Conservation (phyloP, 2,329 filamentous ascomycete genomes). For the Fusarium zealandicum region DNA sequence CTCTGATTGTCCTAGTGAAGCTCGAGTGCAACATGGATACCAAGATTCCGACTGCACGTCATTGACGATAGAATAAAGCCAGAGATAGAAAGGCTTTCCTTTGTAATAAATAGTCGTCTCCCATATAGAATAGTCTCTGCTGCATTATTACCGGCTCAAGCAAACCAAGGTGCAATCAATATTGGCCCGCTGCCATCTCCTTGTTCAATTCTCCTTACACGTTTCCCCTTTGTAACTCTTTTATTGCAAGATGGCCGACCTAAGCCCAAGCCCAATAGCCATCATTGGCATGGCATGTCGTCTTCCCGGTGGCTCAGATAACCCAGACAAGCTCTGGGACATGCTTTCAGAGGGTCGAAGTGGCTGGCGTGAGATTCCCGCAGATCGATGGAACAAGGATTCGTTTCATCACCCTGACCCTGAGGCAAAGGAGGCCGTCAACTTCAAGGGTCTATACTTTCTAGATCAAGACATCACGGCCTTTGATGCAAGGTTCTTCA, state of each 20-base stretch:
- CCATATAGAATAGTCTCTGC: neutral
- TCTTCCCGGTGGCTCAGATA: constrained; percentile 38
- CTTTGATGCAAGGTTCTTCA: constrained; percentile 44
- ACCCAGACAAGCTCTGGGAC: constrained; percentile 41
- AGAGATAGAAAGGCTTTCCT: neutral
- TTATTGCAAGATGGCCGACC: constrained; percentile 7
- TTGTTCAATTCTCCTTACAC: neutral
- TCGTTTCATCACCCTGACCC: constrained; percentile 35
- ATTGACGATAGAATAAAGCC: neutral
- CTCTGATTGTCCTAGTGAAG: neutral
- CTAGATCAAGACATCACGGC: constrained; percentile 18
- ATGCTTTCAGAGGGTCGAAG: constrained; percentile 35
- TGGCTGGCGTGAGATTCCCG: constrained; percentile 33
- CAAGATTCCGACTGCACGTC: neutral
- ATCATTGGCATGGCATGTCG: constrained; percentile 43
- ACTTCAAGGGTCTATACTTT: constrained; percentile 23
- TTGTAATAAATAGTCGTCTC: constrained; percentile 15
- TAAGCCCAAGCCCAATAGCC: constrained; percentile 35
- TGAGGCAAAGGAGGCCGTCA: constrained; percentile 28
- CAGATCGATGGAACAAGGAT: constrained; percentile 35
- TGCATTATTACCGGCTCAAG: neutral
- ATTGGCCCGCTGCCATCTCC: neutral
- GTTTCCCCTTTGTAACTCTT: neutral
- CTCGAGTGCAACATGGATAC: constrained; percentile 1
- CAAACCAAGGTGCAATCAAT: neutral